phyloP scores from a whole-genome alignment of 148 eudicot genomes.

The Dianthus caryophyllus region DNA sequence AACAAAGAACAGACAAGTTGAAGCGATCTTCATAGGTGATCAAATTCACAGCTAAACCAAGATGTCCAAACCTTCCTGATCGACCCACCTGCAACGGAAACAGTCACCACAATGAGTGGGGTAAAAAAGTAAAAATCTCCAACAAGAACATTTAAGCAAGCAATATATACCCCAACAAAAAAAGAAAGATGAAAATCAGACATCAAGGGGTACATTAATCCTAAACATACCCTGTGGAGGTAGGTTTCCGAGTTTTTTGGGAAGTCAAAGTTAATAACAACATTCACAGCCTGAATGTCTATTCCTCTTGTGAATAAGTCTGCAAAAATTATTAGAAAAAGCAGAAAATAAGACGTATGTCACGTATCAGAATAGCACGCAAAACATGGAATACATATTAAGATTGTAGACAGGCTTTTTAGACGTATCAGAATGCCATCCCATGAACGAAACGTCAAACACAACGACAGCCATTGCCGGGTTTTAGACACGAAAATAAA shows the following conservation, averaged over 20 bases:
- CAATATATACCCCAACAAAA: not conserved
- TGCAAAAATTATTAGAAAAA: slow-evolving; percentile 24
- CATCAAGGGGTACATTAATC: slow-evolving; percentile 3
- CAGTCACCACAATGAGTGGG: not conserved
- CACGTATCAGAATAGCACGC: no score
- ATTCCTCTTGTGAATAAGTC: slow-evolving; percentile 91
- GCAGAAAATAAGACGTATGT: not conserved
- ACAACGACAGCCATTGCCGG: not conserved
- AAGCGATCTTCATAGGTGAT: slow-evolving; percentile 87
- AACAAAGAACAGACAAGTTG: slow-evolving; percentile 55
- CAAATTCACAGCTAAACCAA: slow-evolving; percentile 88
- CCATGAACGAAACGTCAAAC: not conserved
- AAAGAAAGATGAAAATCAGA: slow-evolving; percentile 1
- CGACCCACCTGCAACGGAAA: slow-evolving; percentile 64
- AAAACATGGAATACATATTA: not conserved
- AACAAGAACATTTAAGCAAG: no score
- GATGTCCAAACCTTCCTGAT: slow-evolving; percentile 91
- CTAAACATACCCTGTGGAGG: slow-evolving; percentile 69
- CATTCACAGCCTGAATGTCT: slow-evolving; percentile 93
- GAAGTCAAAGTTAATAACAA: slow-evolving; percentile 84
- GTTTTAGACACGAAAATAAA: not conserved
- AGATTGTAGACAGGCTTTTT: not conserved
- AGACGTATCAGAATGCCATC: not conserved
- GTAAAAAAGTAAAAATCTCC: no score
- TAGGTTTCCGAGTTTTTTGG: slow-evolving; percentile 87